Evolutionary conservation across 306 rosid genomes (phyloP), one percentile per base, ranked within the genome.

Genomic region (Cyclanthera cordifolia): DNA sequence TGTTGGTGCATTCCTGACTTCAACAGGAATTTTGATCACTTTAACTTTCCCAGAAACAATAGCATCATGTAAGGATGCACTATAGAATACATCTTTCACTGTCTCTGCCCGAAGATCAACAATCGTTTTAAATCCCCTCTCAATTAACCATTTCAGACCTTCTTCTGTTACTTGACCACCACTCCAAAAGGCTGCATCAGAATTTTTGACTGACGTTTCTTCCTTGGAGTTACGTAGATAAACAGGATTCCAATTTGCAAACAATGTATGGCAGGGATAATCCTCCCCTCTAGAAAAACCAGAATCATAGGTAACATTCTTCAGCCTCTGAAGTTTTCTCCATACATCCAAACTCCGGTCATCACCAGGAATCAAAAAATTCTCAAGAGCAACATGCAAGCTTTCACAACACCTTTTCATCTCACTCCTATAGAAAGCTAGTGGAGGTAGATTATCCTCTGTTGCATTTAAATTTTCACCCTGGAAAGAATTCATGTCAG

Each of bases 141-240:
- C 84, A 46, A 85, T 72, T 58, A 93, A 71, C 95, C 96, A 93
- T 74, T 82, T 81, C 68, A 90, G 77, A 54, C 95, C 95, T 83
- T 93, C 99, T 79, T 93, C 99, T 16, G 97, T 86, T 55, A 93
- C 91, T 80, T 90, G 97, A 59, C 99, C 95, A n/a, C 99, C 99
- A 27, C 73, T 86, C 95, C 99, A 93, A 73, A 93, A 93, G 70
- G 81, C 91, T 24, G 76, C 84, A 58, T 83, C 95, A 0, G 91
- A 80, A 75, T 79, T 88, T 43, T 77, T 49, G 28, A 72, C 80
- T 32, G 56, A 82, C 15, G 6, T 46, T 25, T 85, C 85, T 70
- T 83, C 94, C 77, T 72, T 78, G 24, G 80, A 80, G 77, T 73
- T 72, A 37, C 79, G 80, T 20, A 81, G 71, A 79, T 81, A 82